Percentiles rank a stretch among this genome's conserved stretches.
phyloP scores from a whole-genome alignment of 768 basidiomycete genomes.

The Dentipellis fragilis region DNA sequence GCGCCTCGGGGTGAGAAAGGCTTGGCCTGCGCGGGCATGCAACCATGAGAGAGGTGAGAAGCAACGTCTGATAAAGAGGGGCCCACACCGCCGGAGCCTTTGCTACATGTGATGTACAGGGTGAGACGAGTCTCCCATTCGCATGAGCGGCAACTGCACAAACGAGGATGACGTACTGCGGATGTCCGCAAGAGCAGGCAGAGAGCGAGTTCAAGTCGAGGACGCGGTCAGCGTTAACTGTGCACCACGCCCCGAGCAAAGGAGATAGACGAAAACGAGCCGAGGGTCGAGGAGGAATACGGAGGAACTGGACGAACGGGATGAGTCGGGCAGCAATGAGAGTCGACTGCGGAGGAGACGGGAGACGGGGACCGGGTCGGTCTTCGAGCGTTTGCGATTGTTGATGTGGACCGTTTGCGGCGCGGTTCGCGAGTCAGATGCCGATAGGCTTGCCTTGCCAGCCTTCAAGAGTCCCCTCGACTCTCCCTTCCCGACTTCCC shows the following conservation, averaged over 20 bases:
- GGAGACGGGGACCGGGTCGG: neutral
- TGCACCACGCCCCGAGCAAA: too few relatives aligned
- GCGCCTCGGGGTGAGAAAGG: neutral
- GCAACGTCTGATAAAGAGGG: neutral
- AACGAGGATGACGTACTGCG: too few relatives aligned
- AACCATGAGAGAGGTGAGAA: neutral
- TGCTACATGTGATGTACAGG: neutral
- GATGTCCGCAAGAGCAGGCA: too few relatives aligned
- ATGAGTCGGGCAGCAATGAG: too few relatives aligned
- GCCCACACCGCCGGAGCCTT: neutral
- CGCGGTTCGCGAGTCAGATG: constrained; percentile 7
- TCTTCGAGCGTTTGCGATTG: constrained; percentile 6
- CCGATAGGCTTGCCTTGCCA: constrained; percentile 3
- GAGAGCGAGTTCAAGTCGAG: too few relatives aligned
- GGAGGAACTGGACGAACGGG: too few relatives aligned
- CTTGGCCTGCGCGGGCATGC: neutral
- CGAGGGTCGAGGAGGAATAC: too few relatives aligned
- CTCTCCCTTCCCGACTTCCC: constrained; percentile 5
- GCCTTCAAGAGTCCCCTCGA: constrained; percentile 11
- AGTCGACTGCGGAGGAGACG: neutral
- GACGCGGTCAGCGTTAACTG: too few relatives aligned
- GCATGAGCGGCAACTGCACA: too few relatives aligned
- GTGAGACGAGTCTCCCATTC: neutral
- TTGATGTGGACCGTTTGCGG: constrained; percentile 9
- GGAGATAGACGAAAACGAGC: too few relatives aligned